These are phyloP conservation scores for Rhinocladiella similis DNA, from an alignment of 2,329 filamentous ascomycete species.

Conservation along the genomic window DNA sequence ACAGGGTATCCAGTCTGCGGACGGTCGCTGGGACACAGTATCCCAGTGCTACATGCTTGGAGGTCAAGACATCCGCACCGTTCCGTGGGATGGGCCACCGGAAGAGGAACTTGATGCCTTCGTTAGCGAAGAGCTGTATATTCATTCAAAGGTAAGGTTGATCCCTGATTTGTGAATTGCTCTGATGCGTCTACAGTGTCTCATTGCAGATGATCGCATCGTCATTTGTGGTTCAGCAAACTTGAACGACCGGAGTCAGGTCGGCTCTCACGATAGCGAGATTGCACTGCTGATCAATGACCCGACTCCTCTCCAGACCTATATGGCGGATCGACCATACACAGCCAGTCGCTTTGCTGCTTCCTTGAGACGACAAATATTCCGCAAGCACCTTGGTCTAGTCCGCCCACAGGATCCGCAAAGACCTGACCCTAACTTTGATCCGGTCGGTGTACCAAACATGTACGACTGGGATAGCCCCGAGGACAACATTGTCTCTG, in stretches of 20 bases:
- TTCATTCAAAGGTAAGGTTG: slow-evolving; percentile 53
- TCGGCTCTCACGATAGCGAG: slow-evolving; percentile 88
- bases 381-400: slow-evolving; percentile 87
- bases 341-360: slow-evolving; percentile 79
- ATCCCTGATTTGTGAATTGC: not conserved
- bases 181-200: slow-evolving; percentile 42
- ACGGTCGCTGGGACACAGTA: slow-evolving; percentile 71
- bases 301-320: slow-evolving; percentile 66
- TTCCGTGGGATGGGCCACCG: slow-evolving; percentile 58
- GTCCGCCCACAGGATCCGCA: slow-evolving; percentile 72
- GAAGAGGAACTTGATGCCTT: slow-evolving; percentile 62
- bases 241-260: slow-evolving; percentile 85
- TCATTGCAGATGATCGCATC: slow-evolving; percentile 83
- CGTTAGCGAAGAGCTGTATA: slow-evolving; percentile 63
- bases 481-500: slow-evolving; percentile 53
- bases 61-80: slow-evolving; percentile 67
- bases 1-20: slow-evolving; percentile 47
- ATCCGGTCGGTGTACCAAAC: slow-evolving; percentile 59
- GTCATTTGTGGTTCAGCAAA: slow-evolving; percentile 87
- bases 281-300: slow-evolving; percentile 90
- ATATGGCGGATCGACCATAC: slow-evolving; percentile 77
- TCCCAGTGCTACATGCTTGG: slow-evolving; percentile 80
- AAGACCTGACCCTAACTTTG: slow-evolving; percentile 56
- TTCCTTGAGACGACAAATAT: slow-evolving; percentile 77
- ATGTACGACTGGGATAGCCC: slow-evolving; percentile 53